phyloP scores from a whole-genome alignment of 129 eudicot species.

The Chrysanthemum makinoi region DNA sequence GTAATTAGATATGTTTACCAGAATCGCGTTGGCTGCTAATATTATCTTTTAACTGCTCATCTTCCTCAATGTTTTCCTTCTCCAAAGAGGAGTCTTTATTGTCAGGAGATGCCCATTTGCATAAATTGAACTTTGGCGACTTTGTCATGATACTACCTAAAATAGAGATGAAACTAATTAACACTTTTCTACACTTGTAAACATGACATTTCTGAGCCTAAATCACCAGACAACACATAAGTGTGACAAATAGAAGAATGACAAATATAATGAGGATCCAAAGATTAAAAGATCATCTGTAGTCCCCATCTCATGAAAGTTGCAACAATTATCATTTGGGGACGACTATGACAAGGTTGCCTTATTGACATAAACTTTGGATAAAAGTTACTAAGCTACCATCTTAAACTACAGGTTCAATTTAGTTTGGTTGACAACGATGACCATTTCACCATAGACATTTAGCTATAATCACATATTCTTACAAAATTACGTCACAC shows the following conservation, averaged over 20 bases:
- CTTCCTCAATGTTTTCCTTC: conserved; percentile 45
- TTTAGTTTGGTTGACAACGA: neutral
- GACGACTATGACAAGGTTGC: neutral
- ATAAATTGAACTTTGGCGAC: conserved; percentile 51
- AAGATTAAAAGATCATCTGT: neutral
- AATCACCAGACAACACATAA: neutral
- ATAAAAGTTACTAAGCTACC: neutral
- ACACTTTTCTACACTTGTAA: neutral
- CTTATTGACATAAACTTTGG: neutral
- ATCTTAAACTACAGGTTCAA: neutral
- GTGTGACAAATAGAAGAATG: neutral
- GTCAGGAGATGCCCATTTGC: conserved; percentile 64
- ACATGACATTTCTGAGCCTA: neutral
- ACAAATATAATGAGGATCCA: neutral
- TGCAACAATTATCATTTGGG: neutral
- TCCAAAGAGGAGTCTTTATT: conserved; percentile 26
- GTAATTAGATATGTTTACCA: conserved; percentile 26
- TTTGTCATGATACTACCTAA: conserved; percentile 36
- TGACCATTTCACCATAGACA: too few relatives aligned
- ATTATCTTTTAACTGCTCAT: conserved; percentile 35
- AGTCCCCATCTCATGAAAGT: neutral
- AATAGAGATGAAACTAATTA: conserved; percentile 16
- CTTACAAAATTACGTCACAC: too few relatives aligned
- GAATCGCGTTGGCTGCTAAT: conserved; percentile 27
- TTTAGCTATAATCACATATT: too few relatives aligned